Evolutionary conservation across 1,284 basidiomycete genomes (phyloP).

Genomic region (Pholiota adiposa): DNA sequence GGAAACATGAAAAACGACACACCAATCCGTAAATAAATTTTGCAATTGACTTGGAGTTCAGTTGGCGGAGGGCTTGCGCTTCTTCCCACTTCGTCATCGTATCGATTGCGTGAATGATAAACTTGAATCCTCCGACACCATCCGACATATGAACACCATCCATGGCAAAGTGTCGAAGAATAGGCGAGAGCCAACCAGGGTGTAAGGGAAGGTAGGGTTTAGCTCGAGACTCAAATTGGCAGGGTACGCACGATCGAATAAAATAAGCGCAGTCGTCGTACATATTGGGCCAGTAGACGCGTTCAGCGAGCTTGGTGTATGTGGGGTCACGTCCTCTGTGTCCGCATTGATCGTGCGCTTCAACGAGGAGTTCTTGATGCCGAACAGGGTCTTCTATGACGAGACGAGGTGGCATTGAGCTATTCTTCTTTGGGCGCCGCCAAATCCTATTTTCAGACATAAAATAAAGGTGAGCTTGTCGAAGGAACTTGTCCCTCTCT

Average conservation of each 20-base stretch:
- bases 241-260: slow-evolving; percentile 35
- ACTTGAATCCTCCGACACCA: slow-evolving; percentile 24
- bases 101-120: slow-evolving; percentile 32
- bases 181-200: slow-evolving; percentile 24
- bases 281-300: slow-evolving; percentile 22
- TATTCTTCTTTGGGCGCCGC: slow-evolving; percentile 11
- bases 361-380: slow-evolving; percentile 18
- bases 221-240: slow-evolving; percentile 27
- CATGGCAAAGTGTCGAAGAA: slow-evolving; percentile 29
- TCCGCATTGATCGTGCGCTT: slow-evolving; percentile 28
- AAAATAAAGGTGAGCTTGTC: slow-evolving; percentile 19
- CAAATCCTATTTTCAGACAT: slow-evolving; percentile 21
- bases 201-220: slow-evolving; percentile 24
- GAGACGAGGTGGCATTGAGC: slow-evolving; percentile 14
- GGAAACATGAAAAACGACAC: slow-evolving; percentile 7
- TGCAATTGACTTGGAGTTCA: slow-evolving; percentile 24
- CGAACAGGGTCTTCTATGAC: slow-evolving; percentile 20
- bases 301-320: slow-evolving; percentile 26
- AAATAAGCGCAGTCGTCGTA: slow-evolving; percentile 34
- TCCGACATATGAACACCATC: slow-evolving; percentile 35
- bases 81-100: slow-evolving; percentile 31
- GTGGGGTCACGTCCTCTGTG: slow-evolving; percentile 34
- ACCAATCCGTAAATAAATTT: slow-evolving; percentile 30
- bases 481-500: slow-evolving; percentile 16
- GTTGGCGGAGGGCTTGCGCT: slow-evolving; percentile 19